Conservation (phyloP, 257 asterid species). For the Echium plantagineum region DNA sequence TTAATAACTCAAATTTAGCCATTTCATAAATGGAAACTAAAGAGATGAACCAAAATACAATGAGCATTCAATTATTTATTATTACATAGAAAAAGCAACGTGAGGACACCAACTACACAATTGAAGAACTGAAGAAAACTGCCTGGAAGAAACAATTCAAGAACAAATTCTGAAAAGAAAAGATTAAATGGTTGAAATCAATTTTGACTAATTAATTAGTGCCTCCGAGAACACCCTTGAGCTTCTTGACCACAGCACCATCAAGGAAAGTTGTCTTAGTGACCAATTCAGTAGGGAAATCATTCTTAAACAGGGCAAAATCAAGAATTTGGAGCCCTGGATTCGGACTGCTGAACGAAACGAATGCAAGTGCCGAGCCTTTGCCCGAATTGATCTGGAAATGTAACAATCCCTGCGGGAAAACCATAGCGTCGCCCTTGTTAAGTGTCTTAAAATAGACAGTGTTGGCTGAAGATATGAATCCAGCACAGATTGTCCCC, state of each 20-base stretch:
- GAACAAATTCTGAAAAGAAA: background rate
- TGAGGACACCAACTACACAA: background rate
- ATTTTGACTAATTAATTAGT: conserved; percentile 22
- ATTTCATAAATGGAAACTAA: too few relatives aligned
- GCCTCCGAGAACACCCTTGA: conserved; percentile 78
- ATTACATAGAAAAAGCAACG: background rate
- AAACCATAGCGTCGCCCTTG: conserved; percentile 62
- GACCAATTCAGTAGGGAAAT: conserved; percentile 62
- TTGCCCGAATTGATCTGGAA: conserved; percentile 61
- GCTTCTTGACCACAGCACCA: conserved; percentile 65
- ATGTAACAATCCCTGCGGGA: conserved; percentile 71
- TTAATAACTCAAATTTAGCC: background rate
- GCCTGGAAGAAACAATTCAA: background rate
- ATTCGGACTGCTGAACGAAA: conserved; percentile 40
- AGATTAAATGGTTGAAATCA: background rate
- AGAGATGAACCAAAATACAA: background rate
- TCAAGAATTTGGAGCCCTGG: conserved; percentile 68
- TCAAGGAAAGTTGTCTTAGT: conserved; percentile 54
- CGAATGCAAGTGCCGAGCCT: conserved; percentile 33
- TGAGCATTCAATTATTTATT: background rate
- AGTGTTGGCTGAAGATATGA: conserved; percentile 48
- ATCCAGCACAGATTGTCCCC: conserved; percentile 55
- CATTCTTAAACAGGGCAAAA: conserved; percentile 62
- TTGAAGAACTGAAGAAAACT: background rate
- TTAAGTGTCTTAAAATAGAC: conserved; percentile 37